These are phyloP conservation scores for Leishmania major DNA, from an alignment of 208 protist species.

Conservation along the genomic window DNA sequence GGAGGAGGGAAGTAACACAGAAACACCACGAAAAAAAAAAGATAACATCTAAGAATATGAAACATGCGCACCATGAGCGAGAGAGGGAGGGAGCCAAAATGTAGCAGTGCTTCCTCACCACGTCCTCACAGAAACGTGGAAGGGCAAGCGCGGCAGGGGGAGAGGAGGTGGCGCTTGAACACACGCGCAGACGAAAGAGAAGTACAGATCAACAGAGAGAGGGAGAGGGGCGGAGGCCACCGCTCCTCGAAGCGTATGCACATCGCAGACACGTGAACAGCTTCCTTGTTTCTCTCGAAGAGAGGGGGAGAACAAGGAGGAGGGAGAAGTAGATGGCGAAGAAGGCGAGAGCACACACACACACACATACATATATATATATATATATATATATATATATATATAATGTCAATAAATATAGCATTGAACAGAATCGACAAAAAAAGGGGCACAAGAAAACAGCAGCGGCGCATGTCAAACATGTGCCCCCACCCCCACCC, in stretches of 20 bases:
- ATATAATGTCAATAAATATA: not conserved
- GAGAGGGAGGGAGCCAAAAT: not conserved
- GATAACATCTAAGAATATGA: not conserved
- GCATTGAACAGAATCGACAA: not conserved
- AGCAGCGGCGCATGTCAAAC: not conserved
- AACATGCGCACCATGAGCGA: not conserved
- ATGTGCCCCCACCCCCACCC: not conserved
- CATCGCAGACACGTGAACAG: not conserved
- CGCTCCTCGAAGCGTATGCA: not conserved
- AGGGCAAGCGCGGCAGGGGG: not conserved
- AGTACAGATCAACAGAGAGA: conserved; percentile 1
- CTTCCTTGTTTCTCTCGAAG: not conserved
- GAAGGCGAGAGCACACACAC: not conserved
- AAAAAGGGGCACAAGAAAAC: not conserved
- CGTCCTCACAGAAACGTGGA: not conserved
- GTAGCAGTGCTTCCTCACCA: not conserved
- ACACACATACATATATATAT: no score
- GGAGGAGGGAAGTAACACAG: not conserved
- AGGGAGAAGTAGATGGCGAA: not conserved
- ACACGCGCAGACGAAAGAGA: conserved; percentile 1
- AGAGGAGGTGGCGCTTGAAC: not conserved
- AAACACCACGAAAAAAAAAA: not conserved
- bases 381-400: no score
- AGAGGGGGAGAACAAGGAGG: not conserved
- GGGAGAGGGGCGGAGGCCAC: not conserved